These are phyloP conservation scores for Euphorbia celastroides DNA, from an alignment of 441 rosid genomes.

Conservation along the genomic window DNA sequence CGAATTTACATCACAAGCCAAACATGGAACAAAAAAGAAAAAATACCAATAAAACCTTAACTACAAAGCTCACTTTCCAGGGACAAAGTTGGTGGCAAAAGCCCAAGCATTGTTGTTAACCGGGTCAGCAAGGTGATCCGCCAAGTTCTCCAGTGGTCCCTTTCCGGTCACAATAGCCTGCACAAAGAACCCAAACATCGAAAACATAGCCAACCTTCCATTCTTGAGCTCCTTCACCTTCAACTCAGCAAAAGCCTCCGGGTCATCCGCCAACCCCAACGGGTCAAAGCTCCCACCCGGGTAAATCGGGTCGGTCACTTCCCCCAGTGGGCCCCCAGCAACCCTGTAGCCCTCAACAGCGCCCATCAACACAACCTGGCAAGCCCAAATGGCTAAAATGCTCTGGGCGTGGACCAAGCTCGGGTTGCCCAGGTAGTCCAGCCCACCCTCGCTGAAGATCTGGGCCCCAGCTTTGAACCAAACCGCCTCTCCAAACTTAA, in stretches of 20 bases:
- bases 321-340: neutral
- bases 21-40: neutral
- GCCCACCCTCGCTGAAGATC: conserved; percentile 29
- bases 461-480: conserved; percentile 35
- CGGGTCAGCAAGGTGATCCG: conserved; percentile 30
- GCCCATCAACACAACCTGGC: conserved; percentile 27
- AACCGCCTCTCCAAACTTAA: conserved; percentile 27
- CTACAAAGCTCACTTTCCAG: conserved; percentile 23
- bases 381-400: conserved; percentile 20
- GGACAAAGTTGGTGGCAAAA: conserved; percentile 35
- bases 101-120: too few species aligned
- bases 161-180: conserved; percentile 36
- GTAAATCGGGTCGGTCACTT: conserved; percentile 10
- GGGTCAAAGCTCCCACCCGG: conserved; percentile 29
- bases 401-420: conserved; percentile 21
- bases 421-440: conserved; percentile 27
- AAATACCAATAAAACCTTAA: neutral
- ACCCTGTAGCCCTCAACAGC: conserved; percentile 19
- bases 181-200: conserved; percentile 37
- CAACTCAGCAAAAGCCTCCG: conserved; percentile 30
- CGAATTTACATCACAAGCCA: conserved; percentile 11
- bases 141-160: conserved; percentile 32
- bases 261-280: conserved; percentile 29
- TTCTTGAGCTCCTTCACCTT: conserved; percentile 34
- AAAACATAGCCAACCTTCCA: conserved; percentile 32